phyloP scores from a whole-genome alignment of 352 stramenopile species.

The Phytophthora kernoviae region DNA sequence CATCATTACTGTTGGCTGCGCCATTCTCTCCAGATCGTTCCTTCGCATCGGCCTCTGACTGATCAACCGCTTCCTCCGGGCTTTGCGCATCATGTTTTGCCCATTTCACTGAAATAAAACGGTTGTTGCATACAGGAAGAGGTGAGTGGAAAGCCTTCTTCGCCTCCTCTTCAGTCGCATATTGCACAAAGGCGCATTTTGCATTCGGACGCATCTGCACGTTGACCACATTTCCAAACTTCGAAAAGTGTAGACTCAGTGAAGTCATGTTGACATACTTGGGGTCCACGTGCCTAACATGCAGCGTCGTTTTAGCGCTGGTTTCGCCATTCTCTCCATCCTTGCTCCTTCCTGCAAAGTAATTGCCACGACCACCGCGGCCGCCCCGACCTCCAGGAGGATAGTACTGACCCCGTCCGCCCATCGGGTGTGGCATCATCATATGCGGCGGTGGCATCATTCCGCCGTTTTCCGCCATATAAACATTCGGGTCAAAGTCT shows the following conservation, averaged over 20 bases:
- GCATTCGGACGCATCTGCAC: conserved; percentile 86
- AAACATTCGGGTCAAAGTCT: conserved; percentile 73
- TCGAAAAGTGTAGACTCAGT: conserved; percentile 86
- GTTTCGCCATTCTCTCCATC: conserved; percentile 35
- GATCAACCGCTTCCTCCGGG: conserved; percentile 53
- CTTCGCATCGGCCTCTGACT: conserved; percentile 39
- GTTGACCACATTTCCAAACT: conserved; percentile 90
- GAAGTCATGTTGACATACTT: conserved; percentile 92
- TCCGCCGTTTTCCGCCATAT: conserved; percentile 63
- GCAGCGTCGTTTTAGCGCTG: conserved; percentile 71
- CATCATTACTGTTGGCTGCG: conserved; percentile 3
- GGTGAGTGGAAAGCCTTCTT: conserved; percentile 89
- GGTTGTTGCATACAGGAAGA: conserved; percentile 89
- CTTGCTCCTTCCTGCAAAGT: conserved; percentile 39
- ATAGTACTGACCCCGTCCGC: conserved; percentile 51
- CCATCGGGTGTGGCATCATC: conserved; percentile 73
- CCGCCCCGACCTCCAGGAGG: conserved; percentile 46
- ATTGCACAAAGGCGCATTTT: conserved; percentile 88
- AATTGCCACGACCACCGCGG: conserved; percentile 42
- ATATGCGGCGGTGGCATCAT: conserved; percentile 69
- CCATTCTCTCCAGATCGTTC: conserved; percentile 29
- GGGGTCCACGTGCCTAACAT: conserved; percentile 84
- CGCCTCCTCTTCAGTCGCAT: conserved; percentile 79
- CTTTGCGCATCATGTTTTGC: conserved; percentile 82
- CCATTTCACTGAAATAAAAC: conserved; percentile 90